Base-by-base conservation (phyloP, 257 asterid genomes). In the Linaria vulgaris region DNA sequence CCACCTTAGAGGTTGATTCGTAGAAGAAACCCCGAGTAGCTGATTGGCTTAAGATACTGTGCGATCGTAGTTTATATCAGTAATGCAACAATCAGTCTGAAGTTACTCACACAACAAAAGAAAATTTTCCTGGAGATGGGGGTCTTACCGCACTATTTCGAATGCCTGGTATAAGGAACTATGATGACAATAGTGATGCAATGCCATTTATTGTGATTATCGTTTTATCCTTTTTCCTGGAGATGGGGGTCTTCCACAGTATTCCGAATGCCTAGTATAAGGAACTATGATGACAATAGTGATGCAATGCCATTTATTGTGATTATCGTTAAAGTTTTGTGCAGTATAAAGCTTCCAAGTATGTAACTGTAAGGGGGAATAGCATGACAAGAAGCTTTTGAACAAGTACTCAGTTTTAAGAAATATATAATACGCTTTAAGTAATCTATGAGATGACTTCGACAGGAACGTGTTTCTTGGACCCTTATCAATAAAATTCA, bases 401-500 rank as follows among this genome's bases (percentile, higher is more conserved):
- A 17, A 50, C 56, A 7, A 50, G 8, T 50, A 20, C 30, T 50
- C 56, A 6, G 12, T 19, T n/a, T n/a, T 12, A 4, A 6, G 21
- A 9, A 20, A 20, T 10, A 3, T 1, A 50, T 12, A 14, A 63
- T 17, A 44, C 15, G n/a, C 69, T 24, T 31, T 45, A 15, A 46
- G 54, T 53, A 37, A 65, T 2, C 43, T 38, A 37, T 64, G 62
- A 17, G 38, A 51, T 30, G 55, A 16, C 34, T 27, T 27, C 4
- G 34, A 27, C 34, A 2, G n/a, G n/a, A 27, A 27, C 6, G 34
- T 27, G 34, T 27, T 27, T 6, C 6, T 27, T 3, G 3, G 34
- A 2, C 34, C 34, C 34, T 27, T 27, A 27, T 27, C 6, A 27
- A 27, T 27, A 27, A 27, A 6, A 12, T 11, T 11, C 41, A n/a